Evolutionary conservation across 139 green algal genomes (phyloP).

Genomic region (Micractinium conductrix): DNA sequence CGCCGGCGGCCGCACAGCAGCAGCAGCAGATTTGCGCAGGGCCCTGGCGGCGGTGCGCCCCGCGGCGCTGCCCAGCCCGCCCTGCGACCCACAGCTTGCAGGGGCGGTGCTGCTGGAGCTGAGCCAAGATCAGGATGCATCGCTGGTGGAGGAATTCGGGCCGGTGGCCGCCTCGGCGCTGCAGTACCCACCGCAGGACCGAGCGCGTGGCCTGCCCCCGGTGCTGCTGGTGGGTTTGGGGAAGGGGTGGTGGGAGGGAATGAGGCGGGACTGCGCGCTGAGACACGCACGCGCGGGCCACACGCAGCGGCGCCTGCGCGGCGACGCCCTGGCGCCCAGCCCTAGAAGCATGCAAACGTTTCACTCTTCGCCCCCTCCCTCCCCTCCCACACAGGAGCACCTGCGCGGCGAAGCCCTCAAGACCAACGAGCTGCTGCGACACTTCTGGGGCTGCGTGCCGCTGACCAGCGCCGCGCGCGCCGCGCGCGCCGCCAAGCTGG

Average conservation of each 20-base stretch:
- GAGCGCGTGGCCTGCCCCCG: conserved; percentile 5
- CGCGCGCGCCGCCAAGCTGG: conserved; percentile 52
- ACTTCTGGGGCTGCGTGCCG: conserved; percentile 74
- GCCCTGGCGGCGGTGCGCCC: neutral
- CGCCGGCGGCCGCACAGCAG: neutral
- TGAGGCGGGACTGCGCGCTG: neutral
- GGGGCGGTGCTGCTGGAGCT: conserved; percentile 36
- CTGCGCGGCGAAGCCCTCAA: conserved; percentile 49
- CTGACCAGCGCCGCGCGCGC: conserved; percentile 39
- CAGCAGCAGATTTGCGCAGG: neutral
- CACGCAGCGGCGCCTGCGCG: neutral
- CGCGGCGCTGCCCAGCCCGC: conserved; percentile 8
- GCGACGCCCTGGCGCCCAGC: neutral
- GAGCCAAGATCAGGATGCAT: conserved; percentile 32
- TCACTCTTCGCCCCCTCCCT: neutral
- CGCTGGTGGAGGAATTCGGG: conserved; percentile 37
- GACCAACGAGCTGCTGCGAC: conserved; percentile 80
- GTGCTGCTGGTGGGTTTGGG: conserved; percentile 27
- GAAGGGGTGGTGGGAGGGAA: neutral
- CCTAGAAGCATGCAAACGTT: no score
- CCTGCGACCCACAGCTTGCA: conserved; percentile 32
- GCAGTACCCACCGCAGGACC: conserved; percentile 32
- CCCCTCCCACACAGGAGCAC: conserved; percentile 26
- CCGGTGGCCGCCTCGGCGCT: conserved; percentile 24
- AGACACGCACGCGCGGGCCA: neutral